Evolutionary conservation across 176 grass and related monocot genomes (phyloP).

Genomic region (Carex parvula): DNA sequence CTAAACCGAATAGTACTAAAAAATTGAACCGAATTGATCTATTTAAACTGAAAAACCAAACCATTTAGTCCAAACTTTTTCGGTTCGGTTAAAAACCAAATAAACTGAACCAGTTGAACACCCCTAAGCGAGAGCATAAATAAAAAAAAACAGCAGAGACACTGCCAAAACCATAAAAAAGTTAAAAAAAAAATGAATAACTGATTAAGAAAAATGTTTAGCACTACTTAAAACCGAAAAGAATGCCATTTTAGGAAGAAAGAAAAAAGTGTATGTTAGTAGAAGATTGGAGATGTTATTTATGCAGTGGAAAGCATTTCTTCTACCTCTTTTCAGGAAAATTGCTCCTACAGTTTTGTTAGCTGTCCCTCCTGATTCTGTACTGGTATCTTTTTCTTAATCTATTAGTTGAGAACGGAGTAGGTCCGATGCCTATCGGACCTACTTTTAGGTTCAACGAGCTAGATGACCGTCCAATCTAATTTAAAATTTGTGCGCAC

Average conservation of each 20-base stretch:
- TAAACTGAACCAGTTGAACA: no score
- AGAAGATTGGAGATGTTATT: not conserved
- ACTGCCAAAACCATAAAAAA: not conserved
- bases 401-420: no score
- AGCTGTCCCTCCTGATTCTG: constrained; percentile 55
- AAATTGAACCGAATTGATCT: no score
- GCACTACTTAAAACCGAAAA: not conserved
- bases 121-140: not conserved
- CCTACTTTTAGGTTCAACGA: no score
- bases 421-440: no score
- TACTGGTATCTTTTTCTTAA: not conserved
- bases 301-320: no score
- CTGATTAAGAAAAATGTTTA: not conserved
- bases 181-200: not conserved
- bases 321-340: constrained; percentile 33
- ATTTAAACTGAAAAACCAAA: no score
- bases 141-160: not conserved
- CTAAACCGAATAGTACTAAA: no score
- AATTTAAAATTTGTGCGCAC: no score
- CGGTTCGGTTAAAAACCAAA: no score
- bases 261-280: not conserved
- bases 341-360: constrained; percentile 69
- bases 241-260: not conserved
- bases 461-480: no score
- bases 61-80: no score